Evolutionary conservation across 2,329 filamentous ascomycete genomes (phyloP), one percentile per base, ranked within the genome.

Genomic region (Nemania bipapillata): DNA sequence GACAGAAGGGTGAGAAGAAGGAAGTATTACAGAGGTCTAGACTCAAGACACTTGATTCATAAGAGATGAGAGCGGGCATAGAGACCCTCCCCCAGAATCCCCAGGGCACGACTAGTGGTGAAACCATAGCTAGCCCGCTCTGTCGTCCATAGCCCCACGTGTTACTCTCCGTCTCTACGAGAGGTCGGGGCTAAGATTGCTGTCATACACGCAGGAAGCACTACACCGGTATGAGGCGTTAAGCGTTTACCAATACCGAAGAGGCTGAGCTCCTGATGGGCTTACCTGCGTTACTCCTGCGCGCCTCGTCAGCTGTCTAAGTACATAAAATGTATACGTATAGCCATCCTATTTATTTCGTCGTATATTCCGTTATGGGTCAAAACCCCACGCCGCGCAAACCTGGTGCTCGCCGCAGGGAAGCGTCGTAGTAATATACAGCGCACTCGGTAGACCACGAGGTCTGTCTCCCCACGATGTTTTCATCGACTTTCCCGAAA

Each of bases 91-190:
- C 56, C 53, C 45, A 22, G 35, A 35, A 37, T 24, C 37, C 35
- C 32, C 30, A 32, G 40, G 30, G 20, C 42, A 1, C 24, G 12
- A 42, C 32, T 49, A 22, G 40, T n/a, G 9, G 57, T 59, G 47
- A 30, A 32, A 50, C 37, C 32, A 42, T 22, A 22, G 53, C 45
- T 47, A 54, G 37, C 28, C 30, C 50, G 28, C 56, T 49, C 28
- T 35, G 32, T 37, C 61, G 54, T 52, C 42, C 28, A 15, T 24
- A 28, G 40, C 35, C 45, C 56, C 66, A 68, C 66, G 66, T 65
- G 66, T 45, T 7, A 26, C 30, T n/a, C n/a, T 28, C 12, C 62
- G 40, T 58, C 40, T 53, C 53, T 42, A 4, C 47, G 11, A 68
- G 66, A 68, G 66, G 62, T 47, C 57, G 45, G 35, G 32, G 28